These are phyloP conservation scores for Nemania diffusa DNA, from an alignment of 2,329 filamentous ascomycete genomes.

Conservation along the genomic window DNA sequence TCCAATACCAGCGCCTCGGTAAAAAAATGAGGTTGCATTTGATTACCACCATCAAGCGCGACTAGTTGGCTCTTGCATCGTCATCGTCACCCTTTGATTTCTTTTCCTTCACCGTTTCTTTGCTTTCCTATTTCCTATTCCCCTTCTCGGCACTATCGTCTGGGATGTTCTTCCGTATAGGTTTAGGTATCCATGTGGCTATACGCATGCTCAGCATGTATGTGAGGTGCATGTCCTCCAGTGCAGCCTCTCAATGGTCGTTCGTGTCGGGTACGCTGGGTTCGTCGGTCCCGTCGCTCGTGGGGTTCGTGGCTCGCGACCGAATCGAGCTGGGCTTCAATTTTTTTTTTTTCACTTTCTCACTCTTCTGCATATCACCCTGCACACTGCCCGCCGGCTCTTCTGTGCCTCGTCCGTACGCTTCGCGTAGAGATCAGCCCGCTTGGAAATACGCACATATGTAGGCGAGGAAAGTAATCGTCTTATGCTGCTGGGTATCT, in stretches of 20 bases:
- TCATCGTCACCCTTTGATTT: slow-evolving; percentile 16
- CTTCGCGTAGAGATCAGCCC: neutral
- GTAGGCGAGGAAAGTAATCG: neutral
- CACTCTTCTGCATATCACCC: neutral
- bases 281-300: slow-evolving; percentile 22
- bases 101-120: slow-evolving; percentile 19
- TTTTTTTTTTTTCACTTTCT: neutral
- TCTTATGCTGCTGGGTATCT: neutral
- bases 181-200: neutral
- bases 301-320: neutral
- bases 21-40: slow-evolving; percentile 43
- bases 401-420: neutral
- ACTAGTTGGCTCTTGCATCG: slow-evolving; percentile 25
- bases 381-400: neutral
- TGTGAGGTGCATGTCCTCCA: neutral
- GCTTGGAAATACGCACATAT: neutral
- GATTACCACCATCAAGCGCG: slow-evolving; percentile 43
- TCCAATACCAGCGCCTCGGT: slow-evolving; percentile 33
- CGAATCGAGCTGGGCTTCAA: neutral
- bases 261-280: too few relatives aligned
- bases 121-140: neutral
- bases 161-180: neutral
- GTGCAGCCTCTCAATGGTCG: too few relatives aligned
- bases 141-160: neutral
- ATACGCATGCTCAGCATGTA: neutral